phyloP scores from a whole-genome alignment of 208 protist species.

The Naegleria lovaniensis region DNA sequence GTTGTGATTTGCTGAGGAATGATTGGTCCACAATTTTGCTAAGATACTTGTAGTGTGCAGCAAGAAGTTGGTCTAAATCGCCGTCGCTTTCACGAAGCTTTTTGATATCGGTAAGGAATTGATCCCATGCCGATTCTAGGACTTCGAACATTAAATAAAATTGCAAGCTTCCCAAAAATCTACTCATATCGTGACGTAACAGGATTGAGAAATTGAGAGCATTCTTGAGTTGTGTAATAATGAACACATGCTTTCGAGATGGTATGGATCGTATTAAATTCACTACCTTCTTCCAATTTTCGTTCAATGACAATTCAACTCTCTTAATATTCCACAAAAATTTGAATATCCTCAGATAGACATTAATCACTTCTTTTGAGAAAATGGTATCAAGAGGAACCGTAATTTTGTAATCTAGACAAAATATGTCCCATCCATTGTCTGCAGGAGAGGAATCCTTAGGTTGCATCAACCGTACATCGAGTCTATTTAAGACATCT shows the following conservation, averaged over 20 bases:
- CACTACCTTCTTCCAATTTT: constrained; percentile 17
- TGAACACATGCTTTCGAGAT: background rate
- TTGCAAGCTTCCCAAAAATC: constrained; percentile 59
- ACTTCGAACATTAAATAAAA: constrained; percentile 70
- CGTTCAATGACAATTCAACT: constrained; percentile 11
- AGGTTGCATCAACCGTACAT: constrained; percentile 48
- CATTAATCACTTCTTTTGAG: constrained; percentile 9
- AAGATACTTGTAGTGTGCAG: constrained; percentile 1
- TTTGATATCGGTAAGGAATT: background rate
- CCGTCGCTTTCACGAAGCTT: background rate
- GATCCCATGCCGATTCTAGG: background rate
- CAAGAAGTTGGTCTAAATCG: constrained; percentile 10
- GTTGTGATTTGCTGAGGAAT: background rate
- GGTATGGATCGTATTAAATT: background rate
- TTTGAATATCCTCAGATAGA: constrained; percentile 22
- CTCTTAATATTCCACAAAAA: constrained; percentile 31
- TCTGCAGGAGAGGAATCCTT: background rate
- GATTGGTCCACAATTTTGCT: background rate
- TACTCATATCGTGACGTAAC: constrained; percentile 49
- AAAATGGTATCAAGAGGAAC: constrained; percentile 54
- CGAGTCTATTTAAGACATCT: constrained; percentile 50
- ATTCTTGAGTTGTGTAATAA: background rate
- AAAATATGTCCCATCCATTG: constrained; percentile 62
- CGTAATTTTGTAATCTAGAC: constrained; percentile 57
- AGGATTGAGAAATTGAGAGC: constrained; percentile 18